phyloP scores from a whole-genome alignment of 228 moss, liverwort and hornwort genomes.

The Sphagnum fallax region DNA sequence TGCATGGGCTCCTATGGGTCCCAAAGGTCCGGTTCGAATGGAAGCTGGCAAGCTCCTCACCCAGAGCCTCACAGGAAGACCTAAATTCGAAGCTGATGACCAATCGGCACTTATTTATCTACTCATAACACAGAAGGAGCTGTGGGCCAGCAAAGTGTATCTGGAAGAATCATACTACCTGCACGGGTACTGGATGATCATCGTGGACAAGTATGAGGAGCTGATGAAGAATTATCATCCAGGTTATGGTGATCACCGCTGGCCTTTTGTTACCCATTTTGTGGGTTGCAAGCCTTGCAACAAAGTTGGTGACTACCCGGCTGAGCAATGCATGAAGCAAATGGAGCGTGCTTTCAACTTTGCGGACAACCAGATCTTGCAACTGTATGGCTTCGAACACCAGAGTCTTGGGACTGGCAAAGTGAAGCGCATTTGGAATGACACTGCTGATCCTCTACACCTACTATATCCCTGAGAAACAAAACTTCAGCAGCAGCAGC shows the following conservation, averaged over 20 bases:
- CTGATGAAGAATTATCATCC: conserved; percentile 45
- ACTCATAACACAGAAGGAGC: conserved; percentile 29
- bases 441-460: conserved; percentile 15
- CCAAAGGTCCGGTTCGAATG: conserved; percentile 1
- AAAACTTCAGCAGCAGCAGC: too few species aligned
- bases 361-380: conserved; percentile 49
- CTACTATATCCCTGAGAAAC: background rate
- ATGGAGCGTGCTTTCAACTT: conserved; percentile 63
- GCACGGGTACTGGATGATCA: conserved; percentile 54
- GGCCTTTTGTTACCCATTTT: conserved; percentile 50
- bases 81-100: conserved; percentile 8
- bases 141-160: conserved; percentile 33
- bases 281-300: conserved; percentile 57
- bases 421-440: conserved; percentile 30
- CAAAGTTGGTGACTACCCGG: conserved; percentile 25
- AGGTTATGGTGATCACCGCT: conserved; percentile 43
- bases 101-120: conserved; percentile 28
- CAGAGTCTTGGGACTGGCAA: conserved; percentile 31
- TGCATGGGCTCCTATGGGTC: conserved; percentile 12
- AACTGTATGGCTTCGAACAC: conserved; percentile 39
- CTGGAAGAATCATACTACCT: conserved; percentile 47
- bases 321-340: conserved; percentile 51
- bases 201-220: conserved; percentile 40
- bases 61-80: conserved; percentile 1
- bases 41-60: conserved; percentile 5